Evolutionary conservation across 2,329 filamentous ascomycete genomes (phyloP), one percentile per base, ranked within the genome.

Genomic region (Epichloe gansuensis): DNA sequence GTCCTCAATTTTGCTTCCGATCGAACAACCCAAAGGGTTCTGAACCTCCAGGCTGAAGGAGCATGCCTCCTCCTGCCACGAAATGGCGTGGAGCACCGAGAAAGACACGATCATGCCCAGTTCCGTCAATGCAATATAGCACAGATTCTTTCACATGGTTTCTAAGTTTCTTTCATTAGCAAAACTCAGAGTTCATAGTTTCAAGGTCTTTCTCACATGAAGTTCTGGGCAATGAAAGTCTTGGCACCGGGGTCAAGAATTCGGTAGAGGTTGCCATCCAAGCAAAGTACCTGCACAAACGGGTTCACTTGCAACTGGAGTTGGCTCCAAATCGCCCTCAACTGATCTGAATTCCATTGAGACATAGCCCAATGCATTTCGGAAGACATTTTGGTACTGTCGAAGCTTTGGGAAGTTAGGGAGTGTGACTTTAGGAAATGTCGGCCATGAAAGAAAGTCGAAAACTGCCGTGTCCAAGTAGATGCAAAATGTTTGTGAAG

Each of bases 101-200:
- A 39, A 59, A 65, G 41, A 57, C 61, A 13, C 60, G 60, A 38
- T 63, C 59, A 28, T 46, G 25, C 8, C 57, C 57, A 23, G 52
- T 62, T 12, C 62, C 62, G 52, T 65, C 63, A 42, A 59, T 57
- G 42, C 57, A 60, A 46, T 53, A 65, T 55, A 65, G 57, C 17
- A 62, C 61, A 4, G 51, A 46, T 44, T 63, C 59, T 5, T 53
- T 51, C n/a, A 59, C 55, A 50, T 59, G 51, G 6, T 53, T 49
- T 46, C 37, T 35, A 37, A 35, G 17, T 44, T 42, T 17, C n/a
- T 15, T 6, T 44, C 38, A 28, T 35, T 6, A 44, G 8, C 9
- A 3, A 17, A 37, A 9, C 17, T 41, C 13, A 9, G 5, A 37
- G 13, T 34, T 17, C 2, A 5, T 25, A 9, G 28, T 43, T 39